Evolutionary conservation across 2,329 filamentous ascomycete genomes (phyloP).

Genomic region (Cladosporium halotolerans): DNA sequence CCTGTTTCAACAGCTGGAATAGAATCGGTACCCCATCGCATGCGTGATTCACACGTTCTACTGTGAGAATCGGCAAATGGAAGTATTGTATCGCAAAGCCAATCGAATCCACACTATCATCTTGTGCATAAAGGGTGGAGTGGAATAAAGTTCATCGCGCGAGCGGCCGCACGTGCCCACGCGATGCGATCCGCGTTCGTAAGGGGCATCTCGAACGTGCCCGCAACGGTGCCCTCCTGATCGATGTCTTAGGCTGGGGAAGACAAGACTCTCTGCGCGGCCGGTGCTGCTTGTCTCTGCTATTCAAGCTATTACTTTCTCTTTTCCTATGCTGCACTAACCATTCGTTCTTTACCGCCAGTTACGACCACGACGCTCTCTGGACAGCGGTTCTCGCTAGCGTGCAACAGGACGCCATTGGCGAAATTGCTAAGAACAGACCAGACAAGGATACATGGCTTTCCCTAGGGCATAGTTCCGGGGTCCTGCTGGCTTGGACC

Average conservation of each 20-base stretch:
- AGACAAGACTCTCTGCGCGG: neutral
- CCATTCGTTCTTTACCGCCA: no score
- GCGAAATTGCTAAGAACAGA: slow-evolving; percentile 10
- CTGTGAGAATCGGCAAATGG: no score
- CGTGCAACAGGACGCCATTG: slow-evolving; percentile 4
- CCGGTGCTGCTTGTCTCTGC: neutral
- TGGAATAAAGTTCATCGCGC: no score
- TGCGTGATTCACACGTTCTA: no score
- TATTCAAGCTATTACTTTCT: neutral
- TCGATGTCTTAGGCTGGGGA: neutral
- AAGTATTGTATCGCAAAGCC: no score
- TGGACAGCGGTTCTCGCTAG: slow-evolving; percentile 9
- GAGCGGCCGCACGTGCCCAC: neutral
- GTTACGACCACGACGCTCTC: neutral
- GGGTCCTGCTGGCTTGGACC: slow-evolving; percentile 6
- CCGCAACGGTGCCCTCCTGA: neutral
- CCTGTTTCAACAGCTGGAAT: no score
- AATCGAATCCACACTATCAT: no score
- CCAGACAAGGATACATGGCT: slow-evolving; percentile 10
- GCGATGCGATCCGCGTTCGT: neutral
- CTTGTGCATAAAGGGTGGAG: no score
- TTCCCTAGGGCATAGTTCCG: neutral
- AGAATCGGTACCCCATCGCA: no score
- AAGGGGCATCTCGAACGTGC: neutral
- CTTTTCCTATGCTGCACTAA: no score